Evolutionary conservation across 306 rosid species (phyloP).

Genomic region (Cyamopsis tetragonoloba): DNA sequence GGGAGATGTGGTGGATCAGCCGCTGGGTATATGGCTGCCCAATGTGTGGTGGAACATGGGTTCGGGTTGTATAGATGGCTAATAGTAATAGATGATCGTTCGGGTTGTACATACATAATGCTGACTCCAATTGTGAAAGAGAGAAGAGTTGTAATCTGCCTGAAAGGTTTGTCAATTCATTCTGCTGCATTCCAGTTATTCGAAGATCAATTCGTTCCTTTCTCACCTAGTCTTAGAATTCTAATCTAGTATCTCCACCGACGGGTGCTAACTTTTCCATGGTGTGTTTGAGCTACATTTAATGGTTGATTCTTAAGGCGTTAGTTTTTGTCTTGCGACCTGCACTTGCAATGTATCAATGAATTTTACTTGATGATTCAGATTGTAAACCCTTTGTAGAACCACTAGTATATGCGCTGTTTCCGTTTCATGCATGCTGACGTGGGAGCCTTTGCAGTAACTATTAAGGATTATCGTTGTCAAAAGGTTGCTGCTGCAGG

Average conservation of each 20-base stretch:
- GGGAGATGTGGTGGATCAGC: slow-evolving; percentile 94
- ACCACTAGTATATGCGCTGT: not conserved
- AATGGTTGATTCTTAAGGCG: not conserved
- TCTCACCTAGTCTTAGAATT: not conserved
- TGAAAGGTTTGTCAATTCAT: slow-evolving; percentile 23
- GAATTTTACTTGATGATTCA: slow-evolving; percentile 6
- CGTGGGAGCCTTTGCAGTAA: not conserved
- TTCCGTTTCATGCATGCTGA: slow-evolving; percentile 8
- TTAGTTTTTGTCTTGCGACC: not conserved
- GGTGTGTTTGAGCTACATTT: slow-evolving; percentile 6
- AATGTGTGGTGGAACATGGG: slow-evolving; percentile 99
- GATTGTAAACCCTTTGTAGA: not conserved
- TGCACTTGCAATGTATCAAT: no score
- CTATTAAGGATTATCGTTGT: not conserved
- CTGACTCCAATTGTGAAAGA: slow-evolving; percentile 31
- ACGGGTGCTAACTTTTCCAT: not conserved
- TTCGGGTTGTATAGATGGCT: slow-evolving; percentile 73
- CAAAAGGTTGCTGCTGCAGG: not conserved
- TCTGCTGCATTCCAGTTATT: not conserved
- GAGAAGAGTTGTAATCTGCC: slow-evolving; percentile 14
- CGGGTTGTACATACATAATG: no score
- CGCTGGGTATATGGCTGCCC: slow-evolving; percentile 98
- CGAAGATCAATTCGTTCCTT: slow-evolving; percentile 1
- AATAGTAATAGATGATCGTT: no score
- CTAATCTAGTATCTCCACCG: not conserved